These are phyloP conservation scores for Botrytis tulipae DNA, from an alignment of 2,329 filamentous ascomycete genomes.

Conservation along the genomic window DNA sequence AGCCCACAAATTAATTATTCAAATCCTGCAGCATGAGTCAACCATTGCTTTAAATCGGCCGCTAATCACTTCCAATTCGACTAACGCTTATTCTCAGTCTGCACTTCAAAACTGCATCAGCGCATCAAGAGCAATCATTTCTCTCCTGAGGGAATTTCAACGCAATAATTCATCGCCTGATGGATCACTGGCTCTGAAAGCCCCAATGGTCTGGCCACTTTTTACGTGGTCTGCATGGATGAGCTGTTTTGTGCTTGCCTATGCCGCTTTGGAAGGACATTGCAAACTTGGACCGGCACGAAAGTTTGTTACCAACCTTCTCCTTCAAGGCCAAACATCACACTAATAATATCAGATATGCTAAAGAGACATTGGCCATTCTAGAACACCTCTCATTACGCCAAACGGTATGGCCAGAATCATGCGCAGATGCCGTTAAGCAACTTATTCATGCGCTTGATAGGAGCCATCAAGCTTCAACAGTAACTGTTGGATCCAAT, in stretches of 20 bases:
- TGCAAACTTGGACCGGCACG: neutral
- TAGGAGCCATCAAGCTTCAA: neutral
- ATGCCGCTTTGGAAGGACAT: neutral
- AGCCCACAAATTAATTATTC: neutral
- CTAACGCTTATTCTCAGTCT: neutral
- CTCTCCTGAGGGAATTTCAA: neutral
- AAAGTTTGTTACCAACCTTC: neutral
- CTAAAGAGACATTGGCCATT: neutral
- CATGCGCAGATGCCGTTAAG: neutral
- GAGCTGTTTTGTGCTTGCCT: neutral
- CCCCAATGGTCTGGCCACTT: neutral
- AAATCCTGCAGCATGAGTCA: neutral
- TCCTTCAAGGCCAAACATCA: neutral
- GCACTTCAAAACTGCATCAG: neutral
- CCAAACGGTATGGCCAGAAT: neutral
- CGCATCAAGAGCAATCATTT: neutral
- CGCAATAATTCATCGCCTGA: neutral
- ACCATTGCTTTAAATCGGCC: neutral
- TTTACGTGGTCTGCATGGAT: neutral
- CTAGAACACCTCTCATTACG: neutral
- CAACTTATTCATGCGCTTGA: neutral
- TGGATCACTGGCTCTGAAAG: neutral
- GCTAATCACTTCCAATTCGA: neutral
- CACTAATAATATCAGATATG: neutral
- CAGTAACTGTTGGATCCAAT: neutral